Conservation (phyloP, 129 eudicot genomes). For the Lactuca sativa region DNA sequence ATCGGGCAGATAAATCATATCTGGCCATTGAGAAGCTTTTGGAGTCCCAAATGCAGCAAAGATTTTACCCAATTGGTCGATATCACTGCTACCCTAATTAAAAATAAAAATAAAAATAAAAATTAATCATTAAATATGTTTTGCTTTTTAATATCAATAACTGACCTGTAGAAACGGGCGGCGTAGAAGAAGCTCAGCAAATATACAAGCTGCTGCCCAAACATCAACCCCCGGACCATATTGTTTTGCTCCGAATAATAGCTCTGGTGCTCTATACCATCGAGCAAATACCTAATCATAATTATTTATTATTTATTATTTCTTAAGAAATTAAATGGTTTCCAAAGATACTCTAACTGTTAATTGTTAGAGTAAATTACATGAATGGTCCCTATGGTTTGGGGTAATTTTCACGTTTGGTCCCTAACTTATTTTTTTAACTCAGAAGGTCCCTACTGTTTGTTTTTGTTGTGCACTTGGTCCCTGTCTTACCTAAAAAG, state of each 20-base stretch:
- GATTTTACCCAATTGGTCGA: constrained; percentile 96
- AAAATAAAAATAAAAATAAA: no score
- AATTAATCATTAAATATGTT: no score
- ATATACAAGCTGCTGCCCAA: constrained; percentile 99
- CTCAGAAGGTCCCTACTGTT: no score
- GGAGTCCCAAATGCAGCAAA: constrained; percentile 99
- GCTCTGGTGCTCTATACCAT: constrained; percentile 99
- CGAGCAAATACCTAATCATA: constrained; percentile 85
- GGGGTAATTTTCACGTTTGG: no score
- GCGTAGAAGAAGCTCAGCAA: constrained; percentile 90
- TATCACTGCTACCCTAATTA: constrained; percentile 81
- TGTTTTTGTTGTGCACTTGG: no score
- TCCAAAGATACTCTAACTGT: no score
- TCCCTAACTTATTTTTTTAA: no score
- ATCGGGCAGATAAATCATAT: constrained; percentile 88
- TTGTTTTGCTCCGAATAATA: constrained; percentile 92
- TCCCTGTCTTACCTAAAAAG: no score
- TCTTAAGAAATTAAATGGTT: no score
- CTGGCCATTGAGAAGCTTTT: constrained; percentile 90
- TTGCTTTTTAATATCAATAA: not conserved
- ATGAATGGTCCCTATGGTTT: no score
- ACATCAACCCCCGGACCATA: constrained; percentile 99
- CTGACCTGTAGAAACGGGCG: constrained; percentile 90
- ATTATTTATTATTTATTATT: no score
- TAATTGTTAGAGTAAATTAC: no score